Evolutionary conservation across 441 rosid species (phyloP).

Genomic region (Populus hybrid): DNA sequence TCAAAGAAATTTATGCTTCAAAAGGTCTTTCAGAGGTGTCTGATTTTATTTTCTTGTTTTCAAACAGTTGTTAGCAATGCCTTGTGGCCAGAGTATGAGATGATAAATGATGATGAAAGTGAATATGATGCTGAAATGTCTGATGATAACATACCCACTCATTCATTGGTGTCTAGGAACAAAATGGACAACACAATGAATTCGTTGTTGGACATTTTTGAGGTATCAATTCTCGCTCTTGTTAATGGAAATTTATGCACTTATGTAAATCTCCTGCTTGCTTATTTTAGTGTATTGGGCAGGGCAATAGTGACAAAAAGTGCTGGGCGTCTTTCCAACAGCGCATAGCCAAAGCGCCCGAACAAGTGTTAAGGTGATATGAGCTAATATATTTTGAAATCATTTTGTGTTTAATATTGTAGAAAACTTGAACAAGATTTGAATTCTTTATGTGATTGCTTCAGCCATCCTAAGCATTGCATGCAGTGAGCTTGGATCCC

Average conservation of each 20-base stretch:
- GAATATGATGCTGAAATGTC: conserved; percentile 54
- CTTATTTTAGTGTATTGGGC: conserved; percentile 23
- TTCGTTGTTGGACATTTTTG: conserved; percentile 37
- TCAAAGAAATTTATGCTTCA: not conserved
- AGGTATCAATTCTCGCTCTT: conserved; percentile 43
- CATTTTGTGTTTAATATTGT: conserved; percentile 5
- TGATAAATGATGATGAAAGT: conserved; percentile 62
- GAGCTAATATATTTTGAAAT: conserved; percentile 61
- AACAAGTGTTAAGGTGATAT: not conserved
- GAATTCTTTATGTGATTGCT: not conserved
- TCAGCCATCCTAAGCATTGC: too few species aligned
- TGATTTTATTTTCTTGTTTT: conserved; percentile 13
- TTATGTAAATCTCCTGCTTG: not conserved
- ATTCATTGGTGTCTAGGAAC: conserved; percentile 37
- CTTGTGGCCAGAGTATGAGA: conserved; percentile 78
- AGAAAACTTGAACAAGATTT: not conserved
- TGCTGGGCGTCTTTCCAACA: conserved; percentile 67
- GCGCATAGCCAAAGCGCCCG: conserved; percentile 66
- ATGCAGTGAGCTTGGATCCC: too few species aligned
- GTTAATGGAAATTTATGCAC: conserved; percentile 1
- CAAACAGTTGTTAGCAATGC: conserved; percentile 63
- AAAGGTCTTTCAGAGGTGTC: not conserved
- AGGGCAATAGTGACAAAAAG: conserved; percentile 69
- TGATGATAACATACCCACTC: conserved; percentile 35
- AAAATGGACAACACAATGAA: conserved; percentile 43